Conservation (phyloP, 495 filamentous ascomycete species). For the Mytilinidion resinicola region DNA sequence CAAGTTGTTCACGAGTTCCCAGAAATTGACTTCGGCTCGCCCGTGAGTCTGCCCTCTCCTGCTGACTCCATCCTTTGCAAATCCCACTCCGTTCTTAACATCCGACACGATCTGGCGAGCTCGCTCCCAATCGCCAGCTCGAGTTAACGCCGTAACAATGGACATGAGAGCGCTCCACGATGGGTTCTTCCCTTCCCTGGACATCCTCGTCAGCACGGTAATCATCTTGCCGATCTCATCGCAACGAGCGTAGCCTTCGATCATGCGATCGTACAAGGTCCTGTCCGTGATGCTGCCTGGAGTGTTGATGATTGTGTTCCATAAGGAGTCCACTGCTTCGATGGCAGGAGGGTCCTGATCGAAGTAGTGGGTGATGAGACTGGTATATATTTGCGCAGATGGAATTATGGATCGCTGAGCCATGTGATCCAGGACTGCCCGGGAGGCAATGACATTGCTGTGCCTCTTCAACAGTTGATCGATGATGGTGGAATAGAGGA, state of each 20-base stretch:
- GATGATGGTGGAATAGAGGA: constrained; percentile 58
- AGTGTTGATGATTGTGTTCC: constrained; percentile 40
- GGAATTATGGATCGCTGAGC: constrained; percentile 44
- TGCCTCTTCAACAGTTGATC: constrained; percentile 49
- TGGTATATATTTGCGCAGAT: constrained; percentile 59
- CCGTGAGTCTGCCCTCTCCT: too few species aligned
- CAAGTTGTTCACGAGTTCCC: too few species aligned
- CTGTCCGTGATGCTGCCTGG: constrained; percentile 44
- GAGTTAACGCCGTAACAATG: constrained; percentile 44
- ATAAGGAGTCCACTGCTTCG: constrained; percentile 49
- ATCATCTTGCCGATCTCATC: constrained; percentile 49
- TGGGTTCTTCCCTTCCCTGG: constrained; percentile 37
- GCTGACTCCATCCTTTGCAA: constrained; percentile 12
- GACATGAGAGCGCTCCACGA: constrained; percentile 42
- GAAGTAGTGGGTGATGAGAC: constrained; percentile 64
- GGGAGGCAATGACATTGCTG: constrained; percentile 46
- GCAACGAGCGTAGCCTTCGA: constrained; percentile 52
- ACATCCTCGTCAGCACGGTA: constrained; percentile 43
- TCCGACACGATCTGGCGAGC: constrained; percentile 36
- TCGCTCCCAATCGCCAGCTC: constrained; percentile 38
- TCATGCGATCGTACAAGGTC: constrained; percentile 61
- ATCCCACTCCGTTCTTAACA: constrained; percentile 30
- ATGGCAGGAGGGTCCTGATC: constrained; percentile 49
- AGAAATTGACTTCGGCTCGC: too few species aligned
- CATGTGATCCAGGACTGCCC: constrained; percentile 57